Conservation (phyloP, 768 basidiomycete species). For the Rhizopogon salebrosus region DNA sequence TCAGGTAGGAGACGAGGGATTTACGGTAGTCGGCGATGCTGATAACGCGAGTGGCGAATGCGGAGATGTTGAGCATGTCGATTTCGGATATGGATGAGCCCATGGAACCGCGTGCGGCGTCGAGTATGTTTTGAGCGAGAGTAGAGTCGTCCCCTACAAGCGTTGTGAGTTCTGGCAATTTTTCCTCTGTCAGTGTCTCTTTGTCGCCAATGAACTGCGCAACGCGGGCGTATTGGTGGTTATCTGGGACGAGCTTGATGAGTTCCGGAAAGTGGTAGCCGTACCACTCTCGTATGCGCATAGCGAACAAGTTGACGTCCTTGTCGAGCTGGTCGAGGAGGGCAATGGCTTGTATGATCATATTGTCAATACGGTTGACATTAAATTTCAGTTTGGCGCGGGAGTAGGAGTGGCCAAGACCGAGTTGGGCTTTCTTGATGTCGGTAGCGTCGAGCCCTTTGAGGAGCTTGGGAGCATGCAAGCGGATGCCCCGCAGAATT, state of each 20-base stretch:
- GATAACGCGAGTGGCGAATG: constrained; percentile 86
- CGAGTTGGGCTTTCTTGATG: constrained; percentile 89
- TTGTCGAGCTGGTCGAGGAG: constrained; percentile 98
- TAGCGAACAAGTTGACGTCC: constrained; percentile 97
- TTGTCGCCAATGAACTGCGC: constrained; percentile 89
- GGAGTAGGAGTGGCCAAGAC: constrained; percentile 95
- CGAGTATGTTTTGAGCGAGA: constrained; percentile 88
- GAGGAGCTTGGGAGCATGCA: constrained; percentile 86
- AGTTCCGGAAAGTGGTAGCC: constrained; percentile 99
- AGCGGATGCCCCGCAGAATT: constrained; percentile 87
- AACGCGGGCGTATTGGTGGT: constrained; percentile 85
- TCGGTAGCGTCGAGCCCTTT: constrained; percentile 86
- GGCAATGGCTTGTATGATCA: constrained; percentile 99
- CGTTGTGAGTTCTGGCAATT: constrained; percentile 70
- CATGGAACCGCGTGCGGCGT: constrained; percentile 93
- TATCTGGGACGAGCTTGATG: constrained; percentile 88
- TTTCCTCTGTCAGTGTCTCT: constrained; percentile 71
- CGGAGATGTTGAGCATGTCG: constrained; percentile 92
- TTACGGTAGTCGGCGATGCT: constrained; percentile 93
- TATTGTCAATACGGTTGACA: constrained; percentile 94
- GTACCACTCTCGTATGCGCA: constrained; percentile 99
- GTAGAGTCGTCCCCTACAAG: constrained; percentile 82
- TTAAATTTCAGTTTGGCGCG: constrained; percentile 98
- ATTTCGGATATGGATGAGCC: constrained; percentile 86
- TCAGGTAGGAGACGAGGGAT: constrained; percentile 77